These are phyloP conservation scores for Plantago lanceolata DNA, from an alignment of 305 asterid genomes.

Conservation along the genomic window DNA sequence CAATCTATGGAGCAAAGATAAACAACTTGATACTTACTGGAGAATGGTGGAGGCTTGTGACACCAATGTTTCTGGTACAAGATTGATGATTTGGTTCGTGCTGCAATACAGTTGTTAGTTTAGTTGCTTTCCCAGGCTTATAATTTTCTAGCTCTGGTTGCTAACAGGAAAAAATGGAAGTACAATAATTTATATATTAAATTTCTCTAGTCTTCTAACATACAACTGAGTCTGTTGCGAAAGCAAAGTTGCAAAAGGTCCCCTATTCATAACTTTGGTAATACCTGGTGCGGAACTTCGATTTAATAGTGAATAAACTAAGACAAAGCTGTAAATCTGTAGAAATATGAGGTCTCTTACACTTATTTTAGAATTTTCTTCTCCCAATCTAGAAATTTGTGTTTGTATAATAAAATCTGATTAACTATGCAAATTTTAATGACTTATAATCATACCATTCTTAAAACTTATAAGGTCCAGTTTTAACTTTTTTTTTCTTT, in stretches of 20 bases:
- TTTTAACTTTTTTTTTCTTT: no score
- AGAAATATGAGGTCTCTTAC: background rate
- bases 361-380: no score
- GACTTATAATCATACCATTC: no score
- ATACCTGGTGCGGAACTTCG: background rate
- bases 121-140: constrained; percentile 11
- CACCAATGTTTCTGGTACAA: constrained; percentile 96
- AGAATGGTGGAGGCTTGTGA: constrained; percentile 91
- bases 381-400: no score
- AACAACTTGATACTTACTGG: constrained; percentile 68
- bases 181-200: background rate
- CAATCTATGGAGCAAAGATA: constrained; percentile 74
- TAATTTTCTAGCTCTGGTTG: background rate
- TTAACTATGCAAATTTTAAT: no score
- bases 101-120: constrained; percentile 38
- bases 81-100: constrained; percentile 59
- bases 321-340: background rate
- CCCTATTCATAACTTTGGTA: background rate
- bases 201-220: background rate
- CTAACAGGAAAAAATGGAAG: no score
- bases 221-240: background rate
- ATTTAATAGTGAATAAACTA: background rate
- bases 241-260: background rate
- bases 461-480: no score
- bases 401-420: no score